Evolutionary conservation across 2,329 filamentous ascomycete genomes (phyloP), one percentile per base, ranked within the genome.

Genomic region (Aspergillus caelatus): DNA sequence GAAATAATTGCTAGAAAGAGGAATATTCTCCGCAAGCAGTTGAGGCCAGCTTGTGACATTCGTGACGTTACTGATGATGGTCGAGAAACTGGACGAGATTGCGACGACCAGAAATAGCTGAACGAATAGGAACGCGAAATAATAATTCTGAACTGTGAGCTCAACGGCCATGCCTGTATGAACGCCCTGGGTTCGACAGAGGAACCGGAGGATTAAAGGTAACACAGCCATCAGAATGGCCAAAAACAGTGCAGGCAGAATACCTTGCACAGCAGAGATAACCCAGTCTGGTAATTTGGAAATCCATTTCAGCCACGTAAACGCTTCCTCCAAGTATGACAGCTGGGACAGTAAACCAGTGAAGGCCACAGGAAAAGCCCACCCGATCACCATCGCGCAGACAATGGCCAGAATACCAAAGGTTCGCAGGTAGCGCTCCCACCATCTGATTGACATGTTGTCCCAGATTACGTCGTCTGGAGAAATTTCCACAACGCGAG

Each of bases 401-500:
- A 96, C 89, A 28, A 91, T 70, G 9, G 81, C 78, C 34, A 92
- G 80, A 12, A 94, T 89, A 10, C 90, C 75, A 41, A 82, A 85
- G 2, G 88, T 89, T 32, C 93, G 87, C 34, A 93, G 72, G 84
- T 94, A 97, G 62, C 90, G 86, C 66, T 94, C 89, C 93, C 94
- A 98, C 94, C 95, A 98, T 60, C 86, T 88, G 70, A 97, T 91
- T 0, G 93, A 94, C 89, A 99, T 94, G 74, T 99, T 99, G 68
- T 96, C 92, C 95, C 95, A 99, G 46, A 96, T 85, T 10, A 99
- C 93, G 74, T 98, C 94, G 50, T 90, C 89, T 0, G 95, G 95
- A 8, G 93, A 93, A 54, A 99, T 93, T 75, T 99, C 95, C n/a
- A 97, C 91, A 46, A 92, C 86, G 32, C 95, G 88, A 0, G 95